phyloP scores from a whole-genome alignment of 768 basidiomycete genomes.

The Crepidotus variabilis region DNA sequence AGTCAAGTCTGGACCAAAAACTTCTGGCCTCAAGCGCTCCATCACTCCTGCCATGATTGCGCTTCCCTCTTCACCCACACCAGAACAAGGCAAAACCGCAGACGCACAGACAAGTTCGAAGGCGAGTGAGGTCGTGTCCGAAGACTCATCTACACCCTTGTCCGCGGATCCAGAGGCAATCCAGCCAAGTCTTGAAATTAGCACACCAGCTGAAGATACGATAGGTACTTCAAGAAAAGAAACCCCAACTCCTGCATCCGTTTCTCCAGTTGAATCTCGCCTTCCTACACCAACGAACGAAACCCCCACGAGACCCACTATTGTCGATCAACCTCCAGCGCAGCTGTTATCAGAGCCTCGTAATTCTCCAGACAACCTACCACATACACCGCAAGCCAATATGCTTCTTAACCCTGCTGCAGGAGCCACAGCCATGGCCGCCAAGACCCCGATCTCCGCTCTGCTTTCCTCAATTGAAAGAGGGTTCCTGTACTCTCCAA shows the following conservation, averaged over 20 bases:
- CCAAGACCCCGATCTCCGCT: conserved; percentile 63
- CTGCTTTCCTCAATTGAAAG: conserved; percentile 61
- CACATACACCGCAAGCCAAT: conserved; percentile 13
- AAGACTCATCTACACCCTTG: background rate
- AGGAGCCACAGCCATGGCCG: conserved; percentile 2
- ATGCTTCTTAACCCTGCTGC: conserved; percentile 9
- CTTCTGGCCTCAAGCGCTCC: conserved; percentile 11
- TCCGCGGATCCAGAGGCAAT: background rate
- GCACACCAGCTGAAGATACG: conserved; percentile 1
- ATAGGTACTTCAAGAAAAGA: background rate
- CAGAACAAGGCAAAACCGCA: conserved; percentile 1
- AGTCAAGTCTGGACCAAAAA: conserved; percentile 1
- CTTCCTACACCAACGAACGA: conserved; percentile 5
- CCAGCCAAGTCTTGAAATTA: background rate
- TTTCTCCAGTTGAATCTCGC: conserved; percentile 6
- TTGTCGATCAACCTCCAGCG: background rate
- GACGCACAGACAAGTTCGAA: background rate
- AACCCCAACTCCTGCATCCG: background rate
- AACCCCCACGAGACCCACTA: background rate
- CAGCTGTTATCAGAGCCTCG: background rate
- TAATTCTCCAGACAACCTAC: background rate
- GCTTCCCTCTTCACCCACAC: conserved; percentile 33
- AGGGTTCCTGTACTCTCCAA: conserved; percentile 65
- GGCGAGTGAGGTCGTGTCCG: background rate
- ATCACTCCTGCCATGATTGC: conserved; percentile 29